Base-by-base conservation (phyloP, 78 protist genomes). In the Chrysochromulina parva region DNA sequence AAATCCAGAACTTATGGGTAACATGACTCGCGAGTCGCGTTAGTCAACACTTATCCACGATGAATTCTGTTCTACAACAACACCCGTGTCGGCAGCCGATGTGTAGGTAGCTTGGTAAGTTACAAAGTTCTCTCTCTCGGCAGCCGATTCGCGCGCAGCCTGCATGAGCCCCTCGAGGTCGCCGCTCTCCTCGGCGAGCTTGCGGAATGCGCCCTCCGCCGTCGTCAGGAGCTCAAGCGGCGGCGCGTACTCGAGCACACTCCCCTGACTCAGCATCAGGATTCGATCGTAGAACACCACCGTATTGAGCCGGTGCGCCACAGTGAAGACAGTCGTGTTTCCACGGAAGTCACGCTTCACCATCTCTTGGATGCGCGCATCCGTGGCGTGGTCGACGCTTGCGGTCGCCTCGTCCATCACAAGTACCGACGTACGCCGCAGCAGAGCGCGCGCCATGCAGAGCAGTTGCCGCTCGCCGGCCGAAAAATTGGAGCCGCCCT, bases 381-480 rank as follows among this genome's bases (percentile, higher is more conserved):
- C 99, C 5, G 97, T 94, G 24, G 90, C 92, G 9, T 86, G 50
- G 76, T 96, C 98, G 11, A 96, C 98, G 0, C 92, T 54, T 0
- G 97, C 97, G 38, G 98, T 96, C 13, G 98, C 98, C 93, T 96
- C 98, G 71, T 96, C 98, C 82, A 96, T 71, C 47, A 96, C 94
- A 11, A 90, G 4, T 52, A 90, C 13, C n/a, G 24, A 4, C 24
- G 62, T 3, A 10, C 55, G 55, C 38, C 14, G 28, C 20, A 90
- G 80, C 52, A 90, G 16, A 22, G 69, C 89, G n/a, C 92, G 60
- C 11, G 91, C 73, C 24, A 90, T 57, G 71, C 91, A 80, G 69
- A 88, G 7, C 9, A 90, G 69, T 54, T 80, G 89, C 38, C 71
- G 62, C 62, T 38, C 22, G 11, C 92, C 92, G 26, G n/a, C 95